These are phyloP conservation scores for Alternaria sp. DNA, from an alignment of 2,329 filamentous ascomycete genomes.

Conservation along the genomic window DNA sequence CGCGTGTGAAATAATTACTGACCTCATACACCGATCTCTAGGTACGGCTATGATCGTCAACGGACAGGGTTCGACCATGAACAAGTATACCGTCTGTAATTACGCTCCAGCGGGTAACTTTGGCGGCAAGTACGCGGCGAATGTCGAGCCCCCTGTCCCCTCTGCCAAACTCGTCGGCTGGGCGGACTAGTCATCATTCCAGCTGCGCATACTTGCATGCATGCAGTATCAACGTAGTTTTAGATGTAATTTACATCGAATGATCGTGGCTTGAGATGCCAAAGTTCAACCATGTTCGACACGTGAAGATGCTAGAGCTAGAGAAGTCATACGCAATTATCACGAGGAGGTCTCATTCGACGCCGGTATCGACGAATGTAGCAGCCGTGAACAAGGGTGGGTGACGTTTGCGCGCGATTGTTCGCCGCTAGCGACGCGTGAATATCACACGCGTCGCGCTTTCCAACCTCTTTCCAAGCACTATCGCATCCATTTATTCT, in stretches of 20 bases:
- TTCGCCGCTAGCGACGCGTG: not conserved
- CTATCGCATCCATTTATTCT: not conserved
- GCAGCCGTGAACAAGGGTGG: not conserved
- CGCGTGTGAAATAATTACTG: too few relatives aligned
- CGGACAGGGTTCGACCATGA: conserved; percentile 29
- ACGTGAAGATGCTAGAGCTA: not conserved
- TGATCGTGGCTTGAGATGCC: not conserved
- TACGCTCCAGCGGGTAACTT: conserved; percentile 75
- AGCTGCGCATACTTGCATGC: conserved; percentile 11
- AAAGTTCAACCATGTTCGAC: not conserved
- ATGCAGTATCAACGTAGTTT: conserved; percentile 4
- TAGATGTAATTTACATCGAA: not conserved
- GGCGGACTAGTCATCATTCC: conserved; percentile 34
- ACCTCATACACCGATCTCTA: too few relatives aligned
- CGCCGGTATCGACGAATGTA: not conserved
- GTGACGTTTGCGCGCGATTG: not conserved
- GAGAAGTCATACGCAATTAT: not conserved
- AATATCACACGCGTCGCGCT: not conserved
- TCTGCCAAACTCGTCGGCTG: conserved; percentile 36
- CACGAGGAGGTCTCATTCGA: not conserved
- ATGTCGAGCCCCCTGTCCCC: conserved; percentile 57
- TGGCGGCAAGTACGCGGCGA: conserved; percentile 61
- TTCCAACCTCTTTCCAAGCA: not conserved
- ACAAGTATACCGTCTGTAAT: conserved; percentile 80
- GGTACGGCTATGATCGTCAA: conserved; percentile 32